Evolutionary conservation across 129 eudicot genomes (phyloP), one percentile per base, ranked within the genome.

Genomic region (Scalesia atractyloides): DNA sequence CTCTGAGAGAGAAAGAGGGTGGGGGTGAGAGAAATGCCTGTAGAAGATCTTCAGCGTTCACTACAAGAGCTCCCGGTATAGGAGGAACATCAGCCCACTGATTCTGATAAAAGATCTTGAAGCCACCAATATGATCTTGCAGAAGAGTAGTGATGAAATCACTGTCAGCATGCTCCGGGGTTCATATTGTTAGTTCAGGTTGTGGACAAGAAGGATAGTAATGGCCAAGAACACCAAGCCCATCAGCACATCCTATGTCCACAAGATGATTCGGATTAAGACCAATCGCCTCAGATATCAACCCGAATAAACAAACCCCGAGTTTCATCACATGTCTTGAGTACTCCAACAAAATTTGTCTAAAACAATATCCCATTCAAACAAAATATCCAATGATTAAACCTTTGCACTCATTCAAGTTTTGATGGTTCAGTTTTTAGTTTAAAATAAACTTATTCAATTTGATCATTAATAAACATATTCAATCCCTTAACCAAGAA

Each of bases 201-300:
- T 80, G 79, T 8, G 88, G 88, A 17, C 85, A 84, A 10, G 73
- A 41, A 26, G 85, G 85, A 20, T 80, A 76, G 30, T 84, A 84
- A 47, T 80, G 85, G 34, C 68, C 73, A 12, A 80, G 49, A 0
- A 66, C 47, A 0, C 47, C 49, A 4, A 73, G 64, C 19, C 84
- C 82, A 37, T 80, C 77, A 3, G 71, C 46, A 48, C 82, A 80
- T 5, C 64, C 85, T 49, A 77, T 37, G 4, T 77, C 56, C 2
- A 53, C 19, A 17, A 84, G 74, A 76, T 80, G 75, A 41, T 73
- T 51, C 7, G 49, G 26, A 2, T 76, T 7, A 12, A 84, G 79
- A 54, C 80, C 83, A 73, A 80, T 78, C 43, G 78, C 85, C 56
- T 74, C 81, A 0, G 76, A 83, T n/a, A 83, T 54, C 52, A 79